Evolutionary conservation across 2,329 filamentous ascomycete genomes (phyloP).

Genomic region (Pseudogymnoascus sp.): DNA sequence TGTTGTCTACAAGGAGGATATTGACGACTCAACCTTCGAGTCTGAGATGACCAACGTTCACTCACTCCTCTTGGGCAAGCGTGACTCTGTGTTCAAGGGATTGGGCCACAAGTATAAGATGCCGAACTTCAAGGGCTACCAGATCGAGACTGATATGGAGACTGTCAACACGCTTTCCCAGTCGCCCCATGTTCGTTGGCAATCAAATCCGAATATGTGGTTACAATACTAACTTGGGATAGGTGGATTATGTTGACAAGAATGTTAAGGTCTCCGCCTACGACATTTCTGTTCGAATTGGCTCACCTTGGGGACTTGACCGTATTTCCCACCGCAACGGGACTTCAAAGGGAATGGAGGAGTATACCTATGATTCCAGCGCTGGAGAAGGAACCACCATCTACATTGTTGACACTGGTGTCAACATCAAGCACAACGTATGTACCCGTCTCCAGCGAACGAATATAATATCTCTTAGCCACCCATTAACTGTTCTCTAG

Average conservation of each 20-base stretch:
- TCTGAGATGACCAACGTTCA: slow-evolving; percentile 44
- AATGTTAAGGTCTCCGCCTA: slow-evolving; percentile 42
- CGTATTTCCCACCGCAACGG: slow-evolving; percentile 26
- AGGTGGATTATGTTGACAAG: slow-evolving; percentile 48
- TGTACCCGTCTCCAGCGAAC: slow-evolving; percentile 5
- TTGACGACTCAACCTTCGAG: slow-evolving; percentile 39
- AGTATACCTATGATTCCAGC: slow-evolving; percentile 27
- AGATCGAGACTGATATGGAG: slow-evolving; percentile 21
- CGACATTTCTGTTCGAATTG: slow-evolving; percentile 42
- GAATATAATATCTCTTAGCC: not conserved
- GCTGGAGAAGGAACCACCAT: slow-evolving; percentile 23
- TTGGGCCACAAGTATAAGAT: slow-evolving; percentile 25
- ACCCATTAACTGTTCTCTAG: not conserved
- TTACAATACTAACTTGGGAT: slow-evolving; percentile 14
- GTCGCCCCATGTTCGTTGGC: slow-evolving; percentile 23
- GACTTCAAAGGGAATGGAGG: slow-evolving; percentile 15
- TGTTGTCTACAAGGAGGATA: slow-evolving; percentile 51
- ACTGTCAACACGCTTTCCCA: slow-evolving; percentile 25
- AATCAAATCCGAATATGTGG: not conserved
- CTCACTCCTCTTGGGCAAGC: slow-evolving; percentile 44
- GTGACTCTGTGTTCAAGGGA: slow-evolving; percentile 37
- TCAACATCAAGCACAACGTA: slow-evolving; percentile 26
- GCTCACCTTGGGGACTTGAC: slow-evolving; percentile 37
- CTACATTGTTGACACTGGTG: slow-evolving; percentile 29
- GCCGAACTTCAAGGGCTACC: slow-evolving; percentile 23